Conservation (phyloP, 352 stramenopile species). For the Elongisporangium senticosum region DNA sequence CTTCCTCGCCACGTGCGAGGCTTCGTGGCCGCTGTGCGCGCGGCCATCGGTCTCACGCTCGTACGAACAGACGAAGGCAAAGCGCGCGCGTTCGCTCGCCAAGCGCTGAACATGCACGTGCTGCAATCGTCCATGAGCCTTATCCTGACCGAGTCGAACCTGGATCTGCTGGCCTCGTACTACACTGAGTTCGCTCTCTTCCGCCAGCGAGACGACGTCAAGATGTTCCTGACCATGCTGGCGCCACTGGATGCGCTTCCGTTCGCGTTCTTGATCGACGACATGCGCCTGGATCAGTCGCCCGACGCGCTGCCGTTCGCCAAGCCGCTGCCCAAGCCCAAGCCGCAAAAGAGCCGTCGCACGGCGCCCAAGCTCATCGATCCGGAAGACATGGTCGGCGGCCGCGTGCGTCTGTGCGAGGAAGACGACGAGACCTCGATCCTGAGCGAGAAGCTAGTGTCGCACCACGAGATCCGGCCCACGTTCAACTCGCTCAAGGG, state of each 20-base stretch:
- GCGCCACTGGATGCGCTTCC: constrained; percentile 53
- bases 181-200: constrained; percentile 79
- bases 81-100: constrained; percentile 64
- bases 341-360: constrained; percentile 43
- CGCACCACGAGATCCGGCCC: constrained; percentile 62
- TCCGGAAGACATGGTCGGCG: constrained; percentile 76
- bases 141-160: constrained; percentile 64
- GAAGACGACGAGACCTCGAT: constrained; percentile 59
- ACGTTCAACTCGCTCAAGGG: constrained; percentile 70
- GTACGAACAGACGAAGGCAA: constrained; percentile 74
- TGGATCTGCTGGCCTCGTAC: constrained; percentile 73
- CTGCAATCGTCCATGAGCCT: constrained; percentile 63
- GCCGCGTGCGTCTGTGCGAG: constrained; percentile 62
- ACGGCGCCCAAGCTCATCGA: constrained; percentile 70
- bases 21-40: constrained; percentile 55
- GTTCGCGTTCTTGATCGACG: constrained; percentile 82
- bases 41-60: constrained; percentile 51
- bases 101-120: constrained; percentile 82
- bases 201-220: constrained; percentile 70
- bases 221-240: constrained; percentile 68
- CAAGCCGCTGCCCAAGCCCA: constrained; percentile 36
- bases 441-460: constrained; percentile 69
- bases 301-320: constrained; percentile 74
- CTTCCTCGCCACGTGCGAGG: constrained; percentile 63
- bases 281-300: constrained; percentile 51